A percentile compares a stretch with the other conserved stretches of the same genome.
phyloP scores from a whole-genome alignment of 139 green algal genomes.

The Coelastrella sp. region DNA sequence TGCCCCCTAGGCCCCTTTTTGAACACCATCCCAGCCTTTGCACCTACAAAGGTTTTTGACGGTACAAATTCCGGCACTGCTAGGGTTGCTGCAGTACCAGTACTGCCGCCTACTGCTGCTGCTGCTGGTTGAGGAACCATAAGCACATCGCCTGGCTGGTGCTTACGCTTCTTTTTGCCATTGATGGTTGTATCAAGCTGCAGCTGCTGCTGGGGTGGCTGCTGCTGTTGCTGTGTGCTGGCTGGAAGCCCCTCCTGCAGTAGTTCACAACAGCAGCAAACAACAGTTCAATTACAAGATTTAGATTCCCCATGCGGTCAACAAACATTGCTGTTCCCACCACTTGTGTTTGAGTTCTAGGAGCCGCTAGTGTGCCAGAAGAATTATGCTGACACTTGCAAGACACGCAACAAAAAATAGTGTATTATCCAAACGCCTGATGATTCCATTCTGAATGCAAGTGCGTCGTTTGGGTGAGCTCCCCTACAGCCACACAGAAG shows the following conservation, averaged over 20 bases:
- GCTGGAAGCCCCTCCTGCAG: slow-evolving; percentile 3
- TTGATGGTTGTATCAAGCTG: not conserved
- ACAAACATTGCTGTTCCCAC: too few relatives aligned
- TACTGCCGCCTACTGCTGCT: slow-evolving; percentile 3
- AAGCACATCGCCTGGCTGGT: slow-evolving; percentile 35
- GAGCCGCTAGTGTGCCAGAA: too few relatives aligned
- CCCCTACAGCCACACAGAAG: too few relatives aligned
- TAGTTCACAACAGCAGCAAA: not conserved
- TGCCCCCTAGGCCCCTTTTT: slow-evolving; percentile 60
- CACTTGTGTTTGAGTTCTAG: too few relatives aligned
- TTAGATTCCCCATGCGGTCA: too few relatives aligned
- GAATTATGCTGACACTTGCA: too few relatives aligned
- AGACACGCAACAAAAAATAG: not conserved
- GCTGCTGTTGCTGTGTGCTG: not conserved
- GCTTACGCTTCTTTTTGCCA: not conserved
- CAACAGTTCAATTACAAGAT: not conserved
- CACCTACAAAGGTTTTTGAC: slow-evolving; percentile 51
- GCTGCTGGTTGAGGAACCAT: slow-evolving; percentile 43
- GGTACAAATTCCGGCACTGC: slow-evolving; percentile 49
- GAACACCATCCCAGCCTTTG: slow-evolving; percentile 56
- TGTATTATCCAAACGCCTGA: not conserved
- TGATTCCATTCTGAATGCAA: too few relatives aligned
- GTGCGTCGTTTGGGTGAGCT: too few relatives aligned
- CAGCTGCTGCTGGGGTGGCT: not conserved
- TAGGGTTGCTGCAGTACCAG: not conserved